Evolutionary conservation across 805 yeast genomes (phyloP).

Genomic region (Kluyveromyces aestuarii): DNA sequence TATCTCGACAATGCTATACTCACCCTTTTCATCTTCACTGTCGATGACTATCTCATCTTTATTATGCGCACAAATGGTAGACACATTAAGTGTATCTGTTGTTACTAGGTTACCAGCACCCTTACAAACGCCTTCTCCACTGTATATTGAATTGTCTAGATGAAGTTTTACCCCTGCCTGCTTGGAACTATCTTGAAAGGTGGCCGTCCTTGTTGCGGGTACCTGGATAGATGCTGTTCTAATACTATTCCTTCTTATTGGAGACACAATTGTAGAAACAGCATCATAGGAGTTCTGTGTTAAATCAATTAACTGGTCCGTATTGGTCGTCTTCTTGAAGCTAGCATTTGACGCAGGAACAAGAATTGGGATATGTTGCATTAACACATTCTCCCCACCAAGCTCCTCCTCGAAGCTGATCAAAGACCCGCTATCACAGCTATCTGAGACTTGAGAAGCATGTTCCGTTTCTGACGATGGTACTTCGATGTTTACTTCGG

Average conservation of each 20-base stretch:
- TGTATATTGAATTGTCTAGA: neutral
- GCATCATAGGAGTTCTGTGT: constrained; percentile 25
- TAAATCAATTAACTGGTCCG: constrained; percentile 17
- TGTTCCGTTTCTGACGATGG: constrained; percentile 1
- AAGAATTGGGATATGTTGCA: neutral
- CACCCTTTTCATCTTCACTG: constrained; percentile 5
- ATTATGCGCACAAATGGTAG: neutral
- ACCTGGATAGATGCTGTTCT: constrained; percentile 15
- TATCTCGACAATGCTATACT: constrained; percentile 1
- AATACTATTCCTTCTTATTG: constrained; percentile 10
- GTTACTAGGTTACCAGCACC: neutral
- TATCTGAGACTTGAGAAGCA: constrained; percentile 3
- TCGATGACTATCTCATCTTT: constrained; percentile 2
- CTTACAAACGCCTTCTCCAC: neutral
- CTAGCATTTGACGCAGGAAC: neutral
- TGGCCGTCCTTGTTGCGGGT: constrained; percentile 25
- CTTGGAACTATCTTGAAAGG: constrained; percentile 5
- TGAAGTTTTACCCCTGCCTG: neutral
- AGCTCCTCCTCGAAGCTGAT: constrained; percentile 1
- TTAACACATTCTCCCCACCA: neutral
- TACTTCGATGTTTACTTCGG: neutral
- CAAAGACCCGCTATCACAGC: constrained; percentile 4
- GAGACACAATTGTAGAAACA: constrained; percentile 22
- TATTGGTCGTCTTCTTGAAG: neutral
- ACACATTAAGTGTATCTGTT: neutral